phyloP scores from a whole-genome alignment of 805 yeast species.

The Teunomyces gatunensis region DNA sequence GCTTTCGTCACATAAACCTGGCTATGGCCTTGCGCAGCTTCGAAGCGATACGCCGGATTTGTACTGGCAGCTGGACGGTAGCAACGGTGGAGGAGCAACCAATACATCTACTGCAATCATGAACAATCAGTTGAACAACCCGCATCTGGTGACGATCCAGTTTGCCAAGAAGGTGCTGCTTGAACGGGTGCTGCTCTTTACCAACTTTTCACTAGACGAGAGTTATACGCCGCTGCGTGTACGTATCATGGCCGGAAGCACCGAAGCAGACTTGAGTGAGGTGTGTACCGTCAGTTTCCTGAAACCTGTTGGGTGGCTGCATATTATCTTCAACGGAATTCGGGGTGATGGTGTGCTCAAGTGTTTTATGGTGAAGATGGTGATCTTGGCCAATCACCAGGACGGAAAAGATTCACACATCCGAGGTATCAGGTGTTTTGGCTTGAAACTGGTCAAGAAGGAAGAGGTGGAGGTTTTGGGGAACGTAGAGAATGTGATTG shows the following conservation, averaged over 20 bases:
- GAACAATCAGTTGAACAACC: constrained; percentile 51
- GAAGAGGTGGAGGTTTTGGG: constrained; percentile 16
- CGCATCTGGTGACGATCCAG: constrained; percentile 76
- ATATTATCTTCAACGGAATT: constrained; percentile 55
- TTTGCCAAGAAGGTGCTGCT: constrained; percentile 76
- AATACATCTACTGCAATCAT: constrained; percentile 23
- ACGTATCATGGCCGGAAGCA: constrained; percentile 63
- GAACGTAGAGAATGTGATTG: constrained; percentile 38
- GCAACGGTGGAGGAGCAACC: constrained; percentile 28
- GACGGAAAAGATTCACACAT: constrained; percentile 95
- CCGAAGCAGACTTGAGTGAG: constrained; percentile 68
- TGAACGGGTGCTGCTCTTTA: constrained; percentile 65
- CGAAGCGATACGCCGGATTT: constrained; percentile 68
- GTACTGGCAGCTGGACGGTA: constrained; percentile 95
- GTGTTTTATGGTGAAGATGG: constrained; percentile 61
- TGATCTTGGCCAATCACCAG: constrained; percentile 78
- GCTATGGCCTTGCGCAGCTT: constrained; percentile 67
- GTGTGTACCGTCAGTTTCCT: constrained; percentile 57
- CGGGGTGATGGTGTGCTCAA: constrained; percentile 57
- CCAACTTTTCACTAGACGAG: constrained; percentile 74
- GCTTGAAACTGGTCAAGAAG: constrained; percentile 31
- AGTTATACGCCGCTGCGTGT: constrained; percentile 86
- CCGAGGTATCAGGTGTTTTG: constrained; percentile 63
- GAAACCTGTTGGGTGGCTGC: constrained; percentile 79
- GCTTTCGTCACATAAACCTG: constrained; percentile 71